Percentiles rank a stretch among this genome's conserved stretches.
Evolutionary conservation across 305 asterid genomes (phyloP).

Genomic region (Rubia occidens): DNA sequence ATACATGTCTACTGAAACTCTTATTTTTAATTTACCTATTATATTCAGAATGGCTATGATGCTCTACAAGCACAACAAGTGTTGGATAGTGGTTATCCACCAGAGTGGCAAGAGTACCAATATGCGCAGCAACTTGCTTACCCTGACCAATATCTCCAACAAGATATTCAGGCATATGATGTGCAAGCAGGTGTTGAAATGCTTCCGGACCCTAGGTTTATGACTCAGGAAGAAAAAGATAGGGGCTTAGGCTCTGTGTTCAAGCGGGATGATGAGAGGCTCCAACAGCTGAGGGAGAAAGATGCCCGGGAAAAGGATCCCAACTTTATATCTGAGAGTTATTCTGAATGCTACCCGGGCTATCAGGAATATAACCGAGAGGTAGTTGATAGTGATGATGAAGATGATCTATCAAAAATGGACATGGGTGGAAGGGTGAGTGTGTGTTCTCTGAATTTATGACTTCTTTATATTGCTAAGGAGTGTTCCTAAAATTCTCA

Average conservation of each 20-base stretch:
- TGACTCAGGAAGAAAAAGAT: constrained; percentile 98
- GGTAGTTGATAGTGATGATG: constrained; percentile 88
- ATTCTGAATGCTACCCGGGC: constrained; percentile 97
- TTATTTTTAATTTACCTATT: constrained; percentile 7
- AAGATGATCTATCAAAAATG: constrained; percentile 91
- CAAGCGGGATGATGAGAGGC: constrained; percentile 91
- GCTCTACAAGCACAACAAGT: constrained; percentile 73
- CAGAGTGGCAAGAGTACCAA: constrained; percentile 90
- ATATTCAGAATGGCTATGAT: constrained; percentile 63
- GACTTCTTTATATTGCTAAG: background rate
- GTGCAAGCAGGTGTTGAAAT: constrained; percentile 43
- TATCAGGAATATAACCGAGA: constrained; percentile 95
- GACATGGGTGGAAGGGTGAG: constrained; percentile 98
- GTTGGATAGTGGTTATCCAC: constrained; percentile 59
- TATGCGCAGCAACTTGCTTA: constrained; percentile 79
- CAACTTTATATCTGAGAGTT: constrained; percentile 88
- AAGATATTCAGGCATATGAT: constrained; percentile 61
- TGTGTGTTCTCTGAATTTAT: constrained; percentile 5
- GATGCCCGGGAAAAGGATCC: constrained; percentile 97
- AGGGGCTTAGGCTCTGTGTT: constrained; percentile 96
- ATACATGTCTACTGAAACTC: constrained; percentile 1
- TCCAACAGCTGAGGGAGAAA: constrained; percentile 85
- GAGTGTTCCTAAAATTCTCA: background rate
- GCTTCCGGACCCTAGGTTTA: constrained; percentile 62
- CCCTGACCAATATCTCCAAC: constrained; percentile 83